Conservation (phyloP, 768 basidiomycete genomes). For the Russula ochroleuca region DNA sequence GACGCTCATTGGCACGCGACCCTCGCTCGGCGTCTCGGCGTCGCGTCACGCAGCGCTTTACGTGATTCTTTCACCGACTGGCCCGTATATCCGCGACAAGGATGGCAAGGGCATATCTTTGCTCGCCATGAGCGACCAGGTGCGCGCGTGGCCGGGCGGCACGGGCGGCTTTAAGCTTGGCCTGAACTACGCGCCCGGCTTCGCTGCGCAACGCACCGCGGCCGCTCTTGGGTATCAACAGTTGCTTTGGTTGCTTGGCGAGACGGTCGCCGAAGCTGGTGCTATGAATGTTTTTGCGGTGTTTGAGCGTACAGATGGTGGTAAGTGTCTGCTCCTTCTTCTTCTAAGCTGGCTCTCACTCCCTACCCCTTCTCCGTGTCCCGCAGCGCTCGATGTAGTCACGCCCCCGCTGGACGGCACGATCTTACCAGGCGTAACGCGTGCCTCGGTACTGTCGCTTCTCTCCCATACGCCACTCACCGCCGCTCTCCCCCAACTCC, state of each 20-base stretch:
- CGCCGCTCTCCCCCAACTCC: neutral
- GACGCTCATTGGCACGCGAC: slow-evolving; percentile 53
- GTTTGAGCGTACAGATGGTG: slow-evolving; percentile 40
- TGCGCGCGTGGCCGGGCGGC: slow-evolving; percentile 50
- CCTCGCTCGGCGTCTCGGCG: slow-evolving; percentile 61
- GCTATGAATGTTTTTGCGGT: slow-evolving; percentile 51
- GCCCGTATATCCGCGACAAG: slow-evolving; percentile 43
- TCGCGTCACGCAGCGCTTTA: slow-evolving; percentile 81
- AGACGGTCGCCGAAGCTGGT: slow-evolving; percentile 38
- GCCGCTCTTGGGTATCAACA: slow-evolving; percentile 46
- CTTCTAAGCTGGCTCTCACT: slow-evolving; percentile 23
- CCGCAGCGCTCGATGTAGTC: slow-evolving; percentile 67
- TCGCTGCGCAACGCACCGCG: slow-evolving; percentile 44
- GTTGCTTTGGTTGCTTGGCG: slow-evolving; percentile 48
- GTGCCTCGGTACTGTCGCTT: slow-evolving; percentile 80
- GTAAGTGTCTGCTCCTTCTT: slow-evolving; percentile 22
- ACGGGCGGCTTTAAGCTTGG: slow-evolving; percentile 50
- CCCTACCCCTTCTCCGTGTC: neutral
- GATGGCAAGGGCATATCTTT: slow-evolving; percentile 35
- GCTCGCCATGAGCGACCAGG: slow-evolving; percentile 42
- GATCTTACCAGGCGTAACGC: slow-evolving; percentile 89
- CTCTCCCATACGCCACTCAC: slow-evolving; percentile 53
- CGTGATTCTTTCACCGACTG: slow-evolving; percentile 68
- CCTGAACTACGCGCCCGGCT: slow-evolving; percentile 35
- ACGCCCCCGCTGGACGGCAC: slow-evolving; percentile 89